Evolutionary conservation across 306 rosid genomes (phyloP), one percentile per base, ranked within the genome.

Genomic region (Dalbergia oliveri): DNA sequence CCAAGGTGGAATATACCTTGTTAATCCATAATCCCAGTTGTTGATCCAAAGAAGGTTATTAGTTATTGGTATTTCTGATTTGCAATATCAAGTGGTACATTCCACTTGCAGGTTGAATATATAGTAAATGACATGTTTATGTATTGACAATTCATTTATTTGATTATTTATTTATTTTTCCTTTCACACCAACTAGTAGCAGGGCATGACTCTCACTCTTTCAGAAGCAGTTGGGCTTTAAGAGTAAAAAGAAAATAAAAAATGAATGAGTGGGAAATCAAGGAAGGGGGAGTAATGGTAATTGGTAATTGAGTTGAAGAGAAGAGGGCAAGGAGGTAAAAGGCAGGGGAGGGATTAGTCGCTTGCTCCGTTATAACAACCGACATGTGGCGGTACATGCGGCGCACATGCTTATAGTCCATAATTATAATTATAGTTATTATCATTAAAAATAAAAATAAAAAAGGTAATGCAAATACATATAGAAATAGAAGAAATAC

Each of bases 371-470:
- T 60, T 16, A 14, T 53, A 76, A 76, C 69, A 61, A 86, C 87
- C 79, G 90, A 80, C 92, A 86, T 44, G 83, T 89, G 89, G 90
- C 79, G 75, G 88, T 77, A 79, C 54, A 77, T 86, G 79, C 82
- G 86, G 88, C 71, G 74, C 87, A 78, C 89, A 85, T 86, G 85
- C 44, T 62, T 76, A 74, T 73, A 75, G 60, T 88, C 73, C 44
- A 54, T 41, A 63, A 56, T 14, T 33, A 56, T 26, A 26, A 26
- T 26, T 26, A 26, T 26, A 26, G 31, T 26, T 26, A 26, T 26
- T 26, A 26, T 26, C 41, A 76, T 66, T 5, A 4, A 5, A 63
- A 65, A 8, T 15, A 10, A 10, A 54, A 53, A 34, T 0, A 34
- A 43, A 73, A 81, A 21, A 11, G 0, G 18, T 12, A 54, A 54